These are phyloP conservation scores for Rhododendron kiyosumense DNA, from an alignment of 148 eudicot genomes.

Conservation along the genomic window DNA sequence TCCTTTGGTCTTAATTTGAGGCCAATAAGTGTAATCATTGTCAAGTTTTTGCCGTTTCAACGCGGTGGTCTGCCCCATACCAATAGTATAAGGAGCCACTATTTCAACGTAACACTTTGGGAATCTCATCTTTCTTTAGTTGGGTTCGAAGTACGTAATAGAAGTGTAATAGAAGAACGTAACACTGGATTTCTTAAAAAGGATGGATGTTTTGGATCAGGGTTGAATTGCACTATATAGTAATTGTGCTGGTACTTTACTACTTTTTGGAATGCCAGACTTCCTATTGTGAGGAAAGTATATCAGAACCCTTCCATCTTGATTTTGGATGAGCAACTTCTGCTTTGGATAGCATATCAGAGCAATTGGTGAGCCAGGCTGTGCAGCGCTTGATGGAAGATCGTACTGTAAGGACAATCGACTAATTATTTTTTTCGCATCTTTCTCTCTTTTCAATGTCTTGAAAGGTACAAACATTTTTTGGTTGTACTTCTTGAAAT, in stretches of 20 bases:
- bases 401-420: constrained; percentile 57
- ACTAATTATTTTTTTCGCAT: neutral
- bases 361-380: constrained; percentile 87
- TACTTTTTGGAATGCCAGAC: constrained; percentile 34
- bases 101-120: too few relatives aligned
- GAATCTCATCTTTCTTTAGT: neutral
- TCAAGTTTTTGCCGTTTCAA: too few relatives aligned
- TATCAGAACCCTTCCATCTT: constrained; percentile 86
- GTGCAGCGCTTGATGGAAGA: constrained; percentile 69
- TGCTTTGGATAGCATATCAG: constrained; percentile 88
- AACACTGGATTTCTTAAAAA: neutral
- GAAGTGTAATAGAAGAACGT: neutral
- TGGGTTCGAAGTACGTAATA: neutral
- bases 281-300: constrained; percentile 90
- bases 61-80: too few relatives aligned
- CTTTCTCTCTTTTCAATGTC: too few relatives aligned
- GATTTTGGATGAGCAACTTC: constrained; percentile 97
- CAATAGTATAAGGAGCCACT: too few relatives aligned
- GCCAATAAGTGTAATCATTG: too few relatives aligned
- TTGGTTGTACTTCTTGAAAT: neutral
- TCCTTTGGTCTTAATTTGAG: too few relatives aligned
- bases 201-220: neutral
- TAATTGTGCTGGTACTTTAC: neutral
- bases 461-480: too few relatives aligned
- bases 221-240: neutral